A percentile compares a stretch with the other conserved stretches of the same genome.
phyloP scores from a whole-genome alignment of 2,329 filamentous ascomycete species.

The Epichloe aotearoae region DNA sequence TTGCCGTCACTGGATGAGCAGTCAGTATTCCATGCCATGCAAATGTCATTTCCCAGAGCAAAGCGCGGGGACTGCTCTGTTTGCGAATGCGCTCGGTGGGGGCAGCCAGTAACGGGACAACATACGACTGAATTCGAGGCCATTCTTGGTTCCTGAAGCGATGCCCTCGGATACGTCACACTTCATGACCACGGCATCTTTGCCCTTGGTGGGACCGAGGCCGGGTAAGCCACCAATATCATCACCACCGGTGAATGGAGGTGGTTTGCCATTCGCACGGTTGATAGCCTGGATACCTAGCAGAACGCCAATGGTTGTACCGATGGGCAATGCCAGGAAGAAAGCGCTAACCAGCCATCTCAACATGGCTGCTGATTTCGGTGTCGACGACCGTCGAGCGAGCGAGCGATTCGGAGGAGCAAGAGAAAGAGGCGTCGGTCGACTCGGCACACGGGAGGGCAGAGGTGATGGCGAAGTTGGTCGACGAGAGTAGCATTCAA shows the following conservation, averaged over 20 bases:
- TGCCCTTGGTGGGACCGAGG: slow-evolving; percentile 12
- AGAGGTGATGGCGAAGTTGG: neutral
- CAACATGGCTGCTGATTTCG: slow-evolving; percentile 19
- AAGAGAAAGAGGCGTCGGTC: neutral
- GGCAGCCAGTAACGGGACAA: slow-evolving; percentile 4
- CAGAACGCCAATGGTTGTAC: slow-evolving; percentile 34
- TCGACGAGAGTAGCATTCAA: neutral
- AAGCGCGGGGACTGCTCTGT: neutral
- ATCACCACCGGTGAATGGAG: slow-evolving; percentile 25
- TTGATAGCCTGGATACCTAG: slow-evolving; percentile 33
- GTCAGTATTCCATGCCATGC: neutral
- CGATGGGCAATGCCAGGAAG: slow-evolving; percentile 36
- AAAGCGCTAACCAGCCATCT: slow-evolving; percentile 35
- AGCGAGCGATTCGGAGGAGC: neutral
- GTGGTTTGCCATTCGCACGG: slow-evolving; percentile 26
- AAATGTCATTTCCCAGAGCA: neutral
- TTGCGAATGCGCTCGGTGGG: neutral
- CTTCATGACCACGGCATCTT: slow-evolving; percentile 22
- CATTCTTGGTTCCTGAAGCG: slow-evolving; percentile 24
- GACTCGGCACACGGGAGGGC: neutral
- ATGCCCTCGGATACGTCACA: slow-evolving; percentile 34
- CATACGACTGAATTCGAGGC: slow-evolving; percentile 35
- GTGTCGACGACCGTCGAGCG: neutral
- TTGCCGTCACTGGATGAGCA: slow-evolving; percentile 34
- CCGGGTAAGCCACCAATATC: slow-evolving; percentile 6